Conservation (phyloP, 2,329 filamentous ascomycete genomes). For the Monosporascus sp. region DNA sequence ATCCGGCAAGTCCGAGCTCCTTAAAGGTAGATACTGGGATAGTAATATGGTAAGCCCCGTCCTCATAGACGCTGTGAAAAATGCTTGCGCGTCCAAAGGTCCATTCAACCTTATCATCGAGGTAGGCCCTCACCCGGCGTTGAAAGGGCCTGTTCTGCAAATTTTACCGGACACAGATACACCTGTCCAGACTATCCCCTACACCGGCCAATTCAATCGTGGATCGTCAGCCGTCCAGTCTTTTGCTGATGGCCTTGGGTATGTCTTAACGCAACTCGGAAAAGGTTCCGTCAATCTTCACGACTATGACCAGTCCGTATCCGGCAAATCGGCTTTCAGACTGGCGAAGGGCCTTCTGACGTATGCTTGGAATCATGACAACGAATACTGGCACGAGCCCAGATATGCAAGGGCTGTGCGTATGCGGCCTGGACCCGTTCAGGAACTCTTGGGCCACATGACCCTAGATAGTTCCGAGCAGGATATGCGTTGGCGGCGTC, state of each 20-base stretch:
- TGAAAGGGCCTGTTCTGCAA: conserved; percentile 29
- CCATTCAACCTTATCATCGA: conserved; percentile 25
- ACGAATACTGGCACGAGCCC: conserved; percentile 13
- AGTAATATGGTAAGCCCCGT: conserved; percentile 30
- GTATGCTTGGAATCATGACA: conserved; percentile 12
- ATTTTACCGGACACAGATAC: conserved; percentile 15
- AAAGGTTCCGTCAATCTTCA: not conserved
- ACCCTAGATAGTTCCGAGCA: conserved; percentile 3
- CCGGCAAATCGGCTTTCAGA: not conserved
- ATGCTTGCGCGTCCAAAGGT: not conserved
- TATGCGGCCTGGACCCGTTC: not conserved
- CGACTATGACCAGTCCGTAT: not conserved
- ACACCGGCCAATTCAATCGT: not conserved
- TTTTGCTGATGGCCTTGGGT: not conserved
- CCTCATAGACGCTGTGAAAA: conserved; percentile 18
- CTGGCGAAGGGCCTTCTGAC: conserved; percentile 6
- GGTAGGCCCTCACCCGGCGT: conserved; percentile 30
- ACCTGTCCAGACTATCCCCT: not conserved
- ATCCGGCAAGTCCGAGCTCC: not conserved
- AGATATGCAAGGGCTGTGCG: conserved; percentile 3
- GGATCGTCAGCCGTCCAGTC: not conserved
- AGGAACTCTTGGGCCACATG: conserved; percentile 8
- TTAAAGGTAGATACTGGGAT: conserved; percentile 25
- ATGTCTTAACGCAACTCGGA: not conserved
- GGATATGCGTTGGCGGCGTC: conserved; percentile 9